Evolutionary conservation across 179 eudicot species (phyloP), one percentile per base, ranked within the genome.

Genomic region (Beta macrorhiza): DNA sequence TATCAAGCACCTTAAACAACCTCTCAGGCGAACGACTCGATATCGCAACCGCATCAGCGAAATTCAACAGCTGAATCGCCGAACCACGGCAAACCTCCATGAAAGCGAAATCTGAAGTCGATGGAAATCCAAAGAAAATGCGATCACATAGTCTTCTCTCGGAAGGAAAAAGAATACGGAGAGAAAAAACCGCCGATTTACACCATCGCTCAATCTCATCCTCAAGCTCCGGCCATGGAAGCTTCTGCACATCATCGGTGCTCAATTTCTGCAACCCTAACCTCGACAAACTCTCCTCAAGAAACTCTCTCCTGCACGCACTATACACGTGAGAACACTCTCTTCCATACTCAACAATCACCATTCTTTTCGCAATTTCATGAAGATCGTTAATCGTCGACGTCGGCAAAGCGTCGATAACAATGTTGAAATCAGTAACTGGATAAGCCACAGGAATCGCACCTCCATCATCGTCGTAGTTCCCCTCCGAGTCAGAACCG

Each of bases 21-120:
- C 98, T 75, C 88, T 96, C 99, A 12, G 99, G 99, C 7, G 96
- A 88, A 0, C 97, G 81, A 83, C 96, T 93, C 0, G 94, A 91
- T 11, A 90, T 90, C 0, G 98, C 96, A 0, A 95, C 80, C 0
- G 96, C 99, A 12, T 93, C 97, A 0, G 96, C 96, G 73, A 94
- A 96, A 77, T 86, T 90, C 81, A 96, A 72, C 7, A 96, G 89
- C 90, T 93, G 98, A 78, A 88, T 87, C 5, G 90, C 81, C 15
- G 94, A 80, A 0, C 93, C 94, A 59, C 99, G 87, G 82, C 97
- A 94, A 12, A 92, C 99, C 87, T 92, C 98, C 99, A 96, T 94
- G 83, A 91, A 96, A 1, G 99, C 89, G 15, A 94, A 89, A 69
- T 96, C 99, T 0, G 97, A 83, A 4, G 91, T 87, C 7, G 89